phyloP scores from a whole-genome alignment of 2,329 filamentous ascomycete genomes.

The Trichoderma hamatum region DNA sequence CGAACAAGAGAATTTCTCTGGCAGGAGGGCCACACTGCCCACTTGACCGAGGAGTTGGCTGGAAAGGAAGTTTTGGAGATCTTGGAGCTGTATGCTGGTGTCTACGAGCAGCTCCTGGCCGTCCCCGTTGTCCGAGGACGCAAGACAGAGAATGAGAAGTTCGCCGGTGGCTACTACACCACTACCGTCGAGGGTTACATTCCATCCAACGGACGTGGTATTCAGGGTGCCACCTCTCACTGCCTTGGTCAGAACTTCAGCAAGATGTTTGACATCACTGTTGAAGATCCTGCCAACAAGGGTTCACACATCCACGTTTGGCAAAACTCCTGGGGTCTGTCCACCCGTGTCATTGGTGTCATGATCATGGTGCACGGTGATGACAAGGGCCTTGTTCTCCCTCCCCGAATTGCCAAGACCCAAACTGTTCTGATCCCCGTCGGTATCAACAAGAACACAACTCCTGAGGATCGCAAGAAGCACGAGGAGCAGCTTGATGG shows the following conservation, averaged over 20 bases:
- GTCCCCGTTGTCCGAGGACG: slow-evolving; percentile 90
- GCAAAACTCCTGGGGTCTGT: slow-evolving; percentile 99
- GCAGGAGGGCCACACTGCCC: slow-evolving; percentile 94
- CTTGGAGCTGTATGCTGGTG: slow-evolving; percentile 85
- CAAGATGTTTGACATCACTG: slow-evolving; percentile 98
- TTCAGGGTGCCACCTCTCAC: slow-evolving; percentile 95
- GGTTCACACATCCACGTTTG: slow-evolving; percentile 83
- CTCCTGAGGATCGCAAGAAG: slow-evolving; percentile 74
- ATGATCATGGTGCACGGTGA: slow-evolving; percentile 99
- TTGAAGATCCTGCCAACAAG: slow-evolving; percentile 86
- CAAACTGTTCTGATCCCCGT: slow-evolving; percentile 90
- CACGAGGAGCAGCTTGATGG: slow-evolving; percentile 76
- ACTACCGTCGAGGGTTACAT: slow-evolving; percentile 98
- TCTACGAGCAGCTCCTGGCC: slow-evolving; percentile 92
- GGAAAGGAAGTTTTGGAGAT: slow-evolving; percentile 89
- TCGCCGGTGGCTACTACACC: slow-evolving; percentile 94
- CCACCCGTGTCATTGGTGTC: slow-evolving; percentile 94
- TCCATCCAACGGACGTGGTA: slow-evolving; percentile 90
- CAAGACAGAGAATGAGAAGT: slow-evolving; percentile 99
- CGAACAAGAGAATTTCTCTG: slow-evolving; percentile 94
- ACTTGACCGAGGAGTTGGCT: slow-evolving; percentile 80
- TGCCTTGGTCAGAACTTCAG: slow-evolving; percentile 96
- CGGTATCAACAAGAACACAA: slow-evolving; percentile 86
- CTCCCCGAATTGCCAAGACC: slow-evolving; percentile 83
- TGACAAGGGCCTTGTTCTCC: slow-evolving; percentile 91